These are phyloP conservation scores for Cupressus sempervirens DNA, from an alignment of 75 land plant species.

Conservation along the genomic window DNA sequence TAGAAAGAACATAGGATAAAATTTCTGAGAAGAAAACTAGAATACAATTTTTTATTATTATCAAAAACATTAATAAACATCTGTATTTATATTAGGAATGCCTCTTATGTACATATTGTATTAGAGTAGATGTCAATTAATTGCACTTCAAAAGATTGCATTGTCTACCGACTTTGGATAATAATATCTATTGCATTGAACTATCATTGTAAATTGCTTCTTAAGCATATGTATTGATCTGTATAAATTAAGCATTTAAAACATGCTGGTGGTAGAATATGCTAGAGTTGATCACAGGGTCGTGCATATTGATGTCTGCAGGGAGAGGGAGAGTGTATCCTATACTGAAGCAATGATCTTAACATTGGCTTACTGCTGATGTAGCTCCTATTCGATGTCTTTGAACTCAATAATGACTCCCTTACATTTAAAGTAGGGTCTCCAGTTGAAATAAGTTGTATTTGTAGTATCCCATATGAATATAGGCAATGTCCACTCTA, in stretches of 20 bases:
- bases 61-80: neutral
- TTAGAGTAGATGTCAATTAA: neutral
- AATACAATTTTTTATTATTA: neutral
- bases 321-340: neutral
- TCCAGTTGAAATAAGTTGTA: neutral
- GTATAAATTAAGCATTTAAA: too few relatives aligned
- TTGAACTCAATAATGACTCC: neutral
- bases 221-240: too few relatives aligned
- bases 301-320: too few relatives aligned
- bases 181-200: too few relatives aligned
- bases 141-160: too few relatives aligned
- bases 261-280: too few relatives aligned
- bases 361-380: too few relatives aligned
- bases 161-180: too few relatives aligned
- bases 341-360: too few relatives aligned
- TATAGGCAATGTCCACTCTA: neutral
- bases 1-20: neutral
- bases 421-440: neutral
- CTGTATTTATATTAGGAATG: neutral
- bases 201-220: too few relatives aligned
- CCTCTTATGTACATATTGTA: neutral
- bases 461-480: neutral
- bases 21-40: neutral
- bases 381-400: too few relatives aligned
- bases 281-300: too few relatives aligned